phyloP scores from a whole-genome alignment of 169 alveolate species.

The Perkinsus chesapeaki region DNA sequence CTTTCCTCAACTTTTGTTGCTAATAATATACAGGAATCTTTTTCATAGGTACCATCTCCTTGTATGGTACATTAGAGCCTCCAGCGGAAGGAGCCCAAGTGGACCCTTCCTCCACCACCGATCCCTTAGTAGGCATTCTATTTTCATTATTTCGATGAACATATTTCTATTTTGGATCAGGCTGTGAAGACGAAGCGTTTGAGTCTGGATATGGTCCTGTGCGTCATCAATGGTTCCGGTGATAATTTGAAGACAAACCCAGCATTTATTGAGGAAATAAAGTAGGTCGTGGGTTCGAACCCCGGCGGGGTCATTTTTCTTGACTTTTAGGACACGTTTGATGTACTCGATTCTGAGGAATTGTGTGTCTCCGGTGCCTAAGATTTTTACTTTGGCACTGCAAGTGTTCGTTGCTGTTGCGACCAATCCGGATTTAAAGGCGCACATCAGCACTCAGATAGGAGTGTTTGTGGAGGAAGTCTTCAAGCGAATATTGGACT shows the following conservation, averaged over 20 bases:
- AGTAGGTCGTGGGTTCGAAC: not conserved
- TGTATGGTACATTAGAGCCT: not conserved
- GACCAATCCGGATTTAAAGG: slow-evolving; percentile 48
- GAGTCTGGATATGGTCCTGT: not conserved
- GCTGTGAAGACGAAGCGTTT: not conserved
- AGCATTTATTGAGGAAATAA: not conserved
- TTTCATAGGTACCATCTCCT: not conserved
- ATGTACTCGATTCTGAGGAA: not conserved
- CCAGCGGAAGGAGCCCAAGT: not conserved
- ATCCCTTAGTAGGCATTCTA: not conserved
- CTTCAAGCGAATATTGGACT: slow-evolving; percentile 63
- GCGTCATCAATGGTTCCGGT: not conserved
- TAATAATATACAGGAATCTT: not conserved
- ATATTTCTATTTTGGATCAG: not conserved
- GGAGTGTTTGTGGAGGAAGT: slow-evolving; percentile 66
- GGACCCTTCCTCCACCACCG: not conserved
- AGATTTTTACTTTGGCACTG: slow-evolving; percentile 42
- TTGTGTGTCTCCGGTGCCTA: slow-evolving; percentile 37
- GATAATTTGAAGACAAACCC: not conserved
- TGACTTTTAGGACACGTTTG: not conserved
- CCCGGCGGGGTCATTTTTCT: not conserved
- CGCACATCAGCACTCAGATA: slow-evolving; percentile 52
- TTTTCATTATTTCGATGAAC: not conserved
- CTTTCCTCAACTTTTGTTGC: not conserved
- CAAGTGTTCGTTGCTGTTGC: slow-evolving; percentile 57